phyloP scores from a whole-genome alignment of 306 rosid species.

The Cicer arietinum region DNA sequence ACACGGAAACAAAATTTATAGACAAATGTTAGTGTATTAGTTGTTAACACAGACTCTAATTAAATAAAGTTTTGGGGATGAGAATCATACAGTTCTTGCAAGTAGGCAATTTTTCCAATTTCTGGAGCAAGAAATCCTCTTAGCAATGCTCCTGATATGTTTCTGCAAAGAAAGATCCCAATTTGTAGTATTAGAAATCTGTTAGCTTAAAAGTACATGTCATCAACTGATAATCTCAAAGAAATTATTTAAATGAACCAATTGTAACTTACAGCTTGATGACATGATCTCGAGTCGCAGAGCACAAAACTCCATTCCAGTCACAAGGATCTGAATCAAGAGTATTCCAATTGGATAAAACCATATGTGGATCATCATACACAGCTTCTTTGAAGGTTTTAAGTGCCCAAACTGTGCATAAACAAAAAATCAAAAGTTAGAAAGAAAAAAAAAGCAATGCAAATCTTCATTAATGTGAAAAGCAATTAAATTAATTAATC shows the following conservation, averaged over 20 bases:
- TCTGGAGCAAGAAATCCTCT: conserved; percentile 82
- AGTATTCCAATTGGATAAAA: conserved; percentile 81
- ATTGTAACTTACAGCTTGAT: conserved; percentile 72
- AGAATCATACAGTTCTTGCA: conserved; percentile 79
- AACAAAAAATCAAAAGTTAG: conserved; percentile 41
- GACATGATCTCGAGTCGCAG: conserved; percentile 65
- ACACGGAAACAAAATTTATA: background rate
- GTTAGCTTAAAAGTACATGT: conserved; percentile 36
- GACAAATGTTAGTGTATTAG: too few relatives aligned
- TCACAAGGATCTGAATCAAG: conserved; percentile 85
- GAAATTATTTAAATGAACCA: conserved; percentile 32
- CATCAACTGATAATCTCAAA: background rate
- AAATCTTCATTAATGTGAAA: conserved; percentile 29
- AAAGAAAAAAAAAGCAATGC: conserved; percentile 37
- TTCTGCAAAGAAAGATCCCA: conserved; percentile 63
- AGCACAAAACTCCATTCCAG: conserved; percentile 84
- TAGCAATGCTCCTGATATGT: conserved; percentile 78
- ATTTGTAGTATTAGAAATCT: conserved; percentile 37
- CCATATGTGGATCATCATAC: conserved; percentile 76
- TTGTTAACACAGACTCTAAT: background rate
- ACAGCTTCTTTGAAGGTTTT: conserved; percentile 74
- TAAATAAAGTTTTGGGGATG: background rate
- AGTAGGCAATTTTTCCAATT: conserved; percentile 70
- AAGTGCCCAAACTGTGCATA: conserved; percentile 69
- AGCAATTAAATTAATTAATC: conserved; percentile 36